Evolutionary conservation across 768 basidiomycete genomes (phyloP).

Genomic region (Lactarius quietus): DNA sequence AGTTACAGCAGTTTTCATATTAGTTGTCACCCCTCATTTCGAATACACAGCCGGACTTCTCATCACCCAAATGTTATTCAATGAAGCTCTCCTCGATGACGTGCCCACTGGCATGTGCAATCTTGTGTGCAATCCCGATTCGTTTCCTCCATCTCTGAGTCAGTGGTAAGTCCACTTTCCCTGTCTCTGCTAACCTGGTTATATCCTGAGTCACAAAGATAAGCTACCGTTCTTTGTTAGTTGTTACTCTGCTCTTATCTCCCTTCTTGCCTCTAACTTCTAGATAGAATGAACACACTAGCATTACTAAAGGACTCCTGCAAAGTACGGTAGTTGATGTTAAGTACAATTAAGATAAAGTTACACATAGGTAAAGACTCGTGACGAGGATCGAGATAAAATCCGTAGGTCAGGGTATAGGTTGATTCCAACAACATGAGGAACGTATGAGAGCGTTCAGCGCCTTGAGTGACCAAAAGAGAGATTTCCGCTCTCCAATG

Average conservation of each 20-base stretch:
- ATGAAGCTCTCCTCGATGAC: slow-evolving; percentile 48
- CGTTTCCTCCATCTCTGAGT: too few species aligned
- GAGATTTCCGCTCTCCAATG: neutral
- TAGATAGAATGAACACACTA: neutral
- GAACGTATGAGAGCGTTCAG: neutral
- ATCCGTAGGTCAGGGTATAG: too few species aligned
- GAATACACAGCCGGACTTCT: slow-evolving; percentile 44
- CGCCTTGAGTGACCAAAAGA: neutral
- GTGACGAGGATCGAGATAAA: too few species aligned
- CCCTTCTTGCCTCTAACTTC: too few species aligned
- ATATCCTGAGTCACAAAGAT: too few species aligned
- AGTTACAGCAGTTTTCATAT: too few species aligned
- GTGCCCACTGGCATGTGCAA: slow-evolving; percentile 26
- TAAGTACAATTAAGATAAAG: too few species aligned
- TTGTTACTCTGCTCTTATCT: neutral
- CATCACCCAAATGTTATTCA: slow-evolving; percentile 55
- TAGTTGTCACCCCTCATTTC: accelerated
- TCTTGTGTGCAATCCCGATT: too few species aligned
- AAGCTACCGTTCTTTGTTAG: neutral
- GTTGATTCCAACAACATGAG: neutral
- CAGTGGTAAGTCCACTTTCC: too few species aligned
- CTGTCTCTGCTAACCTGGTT: too few species aligned
- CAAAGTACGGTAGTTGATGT: too few species aligned
- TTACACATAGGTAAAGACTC: neutral
- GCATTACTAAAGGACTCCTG: neutral